A percentile compares a stretch with the other conserved stretches of the same genome.
Evolutionary conservation across 2,329 filamentous ascomycete genomes (phyloP).

Genomic region (Celoporthe dispersa): DNA sequence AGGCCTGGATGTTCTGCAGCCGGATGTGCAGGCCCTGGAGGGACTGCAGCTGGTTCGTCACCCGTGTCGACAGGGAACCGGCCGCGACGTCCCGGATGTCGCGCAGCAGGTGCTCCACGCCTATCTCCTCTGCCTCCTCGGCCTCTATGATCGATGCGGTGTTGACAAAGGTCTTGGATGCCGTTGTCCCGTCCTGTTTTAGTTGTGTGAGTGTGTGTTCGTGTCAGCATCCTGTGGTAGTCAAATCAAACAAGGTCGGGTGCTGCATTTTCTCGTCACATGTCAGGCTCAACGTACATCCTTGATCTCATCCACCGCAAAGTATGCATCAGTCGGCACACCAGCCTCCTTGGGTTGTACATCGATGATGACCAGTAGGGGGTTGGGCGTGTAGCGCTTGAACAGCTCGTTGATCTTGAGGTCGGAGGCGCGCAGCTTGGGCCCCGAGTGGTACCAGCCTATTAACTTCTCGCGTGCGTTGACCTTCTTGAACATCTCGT

Average conservation of each 20-base stretch:
- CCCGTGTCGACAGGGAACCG: constrained; percentile 92
- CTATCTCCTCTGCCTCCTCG: constrained; percentile 98
- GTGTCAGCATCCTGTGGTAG: constrained; percentile 24
- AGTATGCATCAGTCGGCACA: constrained; percentile 97
- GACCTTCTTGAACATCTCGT: constrained; percentile 99
- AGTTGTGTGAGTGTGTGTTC: not conserved
- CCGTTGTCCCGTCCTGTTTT: constrained; percentile 91
- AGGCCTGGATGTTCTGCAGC: constrained; percentile 91
- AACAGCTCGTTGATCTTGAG: constrained; percentile 99
- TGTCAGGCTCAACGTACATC: constrained; percentile 66
- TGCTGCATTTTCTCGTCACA: not conserved
- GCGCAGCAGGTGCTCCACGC: constrained; percentile 94
- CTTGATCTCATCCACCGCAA: constrained; percentile 99
- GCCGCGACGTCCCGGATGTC: constrained; percentile 98
- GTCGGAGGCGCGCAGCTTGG: constrained; percentile 94
- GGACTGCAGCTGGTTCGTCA: constrained; percentile 97
- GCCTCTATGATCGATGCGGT: constrained; percentile 98
- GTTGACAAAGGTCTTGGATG: constrained; percentile 96
- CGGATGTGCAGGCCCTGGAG: constrained; percentile 94
- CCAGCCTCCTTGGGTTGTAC: constrained; percentile 98
- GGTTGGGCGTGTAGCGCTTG: constrained; percentile 98
- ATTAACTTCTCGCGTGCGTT: constrained; percentile 98
- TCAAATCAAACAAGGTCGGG: not conserved
- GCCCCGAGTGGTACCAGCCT: constrained; percentile 99
- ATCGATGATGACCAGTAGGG: constrained; percentile 95